Base-by-base conservation (phyloP, 306 rosid genomes). In the Crotalaria pallida region DNA sequence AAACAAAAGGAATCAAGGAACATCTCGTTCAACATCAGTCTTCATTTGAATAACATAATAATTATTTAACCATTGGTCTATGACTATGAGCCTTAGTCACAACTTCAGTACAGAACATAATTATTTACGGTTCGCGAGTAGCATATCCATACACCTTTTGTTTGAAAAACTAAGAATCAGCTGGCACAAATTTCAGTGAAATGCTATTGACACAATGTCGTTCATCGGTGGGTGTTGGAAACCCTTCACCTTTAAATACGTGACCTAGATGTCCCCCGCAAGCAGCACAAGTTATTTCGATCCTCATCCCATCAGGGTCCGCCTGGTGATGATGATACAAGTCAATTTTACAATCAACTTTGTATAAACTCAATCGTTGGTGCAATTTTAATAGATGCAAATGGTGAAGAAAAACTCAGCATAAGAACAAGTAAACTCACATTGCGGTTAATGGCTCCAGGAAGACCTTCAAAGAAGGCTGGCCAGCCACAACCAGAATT, bases 231-330 rank as follows among this genome's bases (percentile, higher is more conserved):
- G 96, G 96, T 16, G 96, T 93, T 15, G 18, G 84, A 57, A 90
- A 88, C 34, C 98, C 96, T 82, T 93, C 98, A 1, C 93, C 91
- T 74, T 87, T 88, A 17, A 93, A 93, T 4, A 88, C 93, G 18
- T 88, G 98, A 66, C 96, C 97, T 4, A 90, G 69, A 81, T 90
- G 98, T 47, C 98, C 98, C 29, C 92, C 96, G 52, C 96, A 93
- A 60, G 92, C 93, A 16, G 98, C 87, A 43, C 98, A 92, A 22
- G 96, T 93, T 77, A 93, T 93, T 65, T 93, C 98, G 1, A 6
- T 81, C 84, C 93, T 86, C 88, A 17, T 86, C 7, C 96, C 96
- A 69, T 93, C 96, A 0, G 90, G 91, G 65, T 92, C 98, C 49
- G 92, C 43, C 97, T 93, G 86, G 53, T 65, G 24, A 74, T 93